Evolutionary conservation across 192 early-diverging fungal genomes (phyloP).

Genomic region (Backusella westeae): DNA sequence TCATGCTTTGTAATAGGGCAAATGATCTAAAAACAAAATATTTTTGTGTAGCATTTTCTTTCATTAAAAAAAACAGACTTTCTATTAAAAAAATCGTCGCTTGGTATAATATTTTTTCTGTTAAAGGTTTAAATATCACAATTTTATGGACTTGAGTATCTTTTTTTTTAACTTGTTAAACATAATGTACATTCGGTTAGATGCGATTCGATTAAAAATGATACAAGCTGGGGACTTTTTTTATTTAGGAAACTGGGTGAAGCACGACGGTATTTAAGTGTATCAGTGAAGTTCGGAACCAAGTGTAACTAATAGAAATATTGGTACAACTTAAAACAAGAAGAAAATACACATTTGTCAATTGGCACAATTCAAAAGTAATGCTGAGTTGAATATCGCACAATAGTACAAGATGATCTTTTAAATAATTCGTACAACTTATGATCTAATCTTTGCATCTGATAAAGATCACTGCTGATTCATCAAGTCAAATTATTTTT

Average conservation of each 20-base stretch:
- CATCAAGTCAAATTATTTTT: background rate
- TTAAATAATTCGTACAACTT: background rate
- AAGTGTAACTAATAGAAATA: background rate
- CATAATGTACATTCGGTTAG: background rate
- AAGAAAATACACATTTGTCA: background rate
- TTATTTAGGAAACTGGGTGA: background rate
- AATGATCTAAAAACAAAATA: background rate
- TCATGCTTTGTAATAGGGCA: background rate
- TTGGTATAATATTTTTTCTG: no score
- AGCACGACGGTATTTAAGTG: background rate
- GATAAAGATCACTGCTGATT: slow-evolving; percentile 8
- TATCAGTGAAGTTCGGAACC: background rate
- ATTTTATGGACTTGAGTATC: no score
- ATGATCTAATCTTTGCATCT: slow-evolving; percentile 4
- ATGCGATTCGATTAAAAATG: background rate
- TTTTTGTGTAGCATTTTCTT: background rate
- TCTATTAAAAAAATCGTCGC: no score
- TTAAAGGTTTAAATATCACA: no score
- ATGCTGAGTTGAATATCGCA: background rate
- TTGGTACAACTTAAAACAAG: background rate
- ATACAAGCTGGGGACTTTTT: background rate
- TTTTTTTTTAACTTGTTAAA: background rate
- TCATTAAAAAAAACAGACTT: background rate
- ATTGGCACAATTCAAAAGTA: background rate
- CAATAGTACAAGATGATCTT: slow-evolving; percentile 3